Evolutionary conservation across 148 eudicot species (phyloP), one percentile per base, ranked within the genome.

Genomic region (Salicornia ramosissima): DNA sequence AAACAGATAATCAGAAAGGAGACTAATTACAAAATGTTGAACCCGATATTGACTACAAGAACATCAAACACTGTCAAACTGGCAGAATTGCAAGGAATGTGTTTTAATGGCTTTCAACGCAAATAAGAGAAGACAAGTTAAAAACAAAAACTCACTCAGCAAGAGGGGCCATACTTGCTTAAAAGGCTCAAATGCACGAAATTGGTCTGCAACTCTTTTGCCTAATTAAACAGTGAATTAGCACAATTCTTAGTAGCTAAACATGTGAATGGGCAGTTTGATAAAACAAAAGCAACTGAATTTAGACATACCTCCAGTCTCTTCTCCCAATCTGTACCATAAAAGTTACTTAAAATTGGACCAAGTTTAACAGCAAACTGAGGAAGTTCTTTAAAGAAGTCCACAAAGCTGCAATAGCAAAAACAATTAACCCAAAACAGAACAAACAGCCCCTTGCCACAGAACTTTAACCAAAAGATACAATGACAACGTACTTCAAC

Each of bases 321-420:
- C 87, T 89, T 91, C 76, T 90, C 93, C 96, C 96, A 95, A 58
- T 95, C 90, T 74, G 73, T 73, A 50, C 93, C 97, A 83, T 84
- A 94, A 45, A 83, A 77, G 78, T 74, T 85, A 78, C 81, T 71
- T 54, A 91, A 76, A 55, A 80, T 68, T 33, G 91, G 86, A 62
- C 99, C 93, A 74, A 85, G 81, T 77, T 88, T 87, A 66, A 89
- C 71, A 58, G 86, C 64, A 78, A 90, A 89, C 77, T 91, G 99
- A 74, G 89, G 99, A 72, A 94, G 85, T 80, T 94, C 99, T 80
- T 94, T 91, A 71, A 87, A 91, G 78, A 91, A 94, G 59, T 89
- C 97, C 51, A 83, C 85, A 81, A 88, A 74, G 78, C 99, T 94
- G 84, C 55, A 77, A 71, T 22, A 45, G 25, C 18, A 73, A 67